A percentile compares a stretch with the other conserved stretches of the same genome.
Evolutionary conservation across 257 asterid species (phyloP).

Genomic region (Rauvolfia tetraphylla): DNA sequence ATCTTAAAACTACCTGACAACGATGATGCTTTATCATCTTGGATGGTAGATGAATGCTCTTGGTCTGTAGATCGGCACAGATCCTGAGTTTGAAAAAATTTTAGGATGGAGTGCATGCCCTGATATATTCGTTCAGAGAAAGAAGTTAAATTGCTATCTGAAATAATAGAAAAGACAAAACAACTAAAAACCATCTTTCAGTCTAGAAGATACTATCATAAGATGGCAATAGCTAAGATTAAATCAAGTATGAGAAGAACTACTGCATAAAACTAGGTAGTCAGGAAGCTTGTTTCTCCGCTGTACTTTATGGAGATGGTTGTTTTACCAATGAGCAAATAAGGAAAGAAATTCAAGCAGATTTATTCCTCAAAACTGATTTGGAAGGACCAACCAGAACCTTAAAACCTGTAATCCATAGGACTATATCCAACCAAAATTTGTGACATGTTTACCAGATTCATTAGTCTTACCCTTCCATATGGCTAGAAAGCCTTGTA

Average conservation of each 20-base stretch:
- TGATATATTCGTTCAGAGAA: conserved; percentile 30
- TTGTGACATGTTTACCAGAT: neutral
- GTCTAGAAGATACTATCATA: neutral
- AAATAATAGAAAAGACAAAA: neutral
- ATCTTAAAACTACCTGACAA: conserved; percentile 47
- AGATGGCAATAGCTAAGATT: neutral
- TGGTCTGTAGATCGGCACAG: conserved; percentile 35
- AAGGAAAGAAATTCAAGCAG: conserved; percentile 2
- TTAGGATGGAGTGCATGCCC: conserved; percentile 66
- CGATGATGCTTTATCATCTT: conserved; percentile 40
- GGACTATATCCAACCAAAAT: neutral
- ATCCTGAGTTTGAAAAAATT: conserved; percentile 46
- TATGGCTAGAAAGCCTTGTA: neutral
- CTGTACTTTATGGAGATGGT: neutral
- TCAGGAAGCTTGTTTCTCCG: neutral
- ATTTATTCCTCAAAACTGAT: neutral
- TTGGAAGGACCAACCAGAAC: neutral
- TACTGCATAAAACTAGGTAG: neutral
- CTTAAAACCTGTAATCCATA: neutral
- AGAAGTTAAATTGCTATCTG: conserved; percentile 1
- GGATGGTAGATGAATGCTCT: conserved; percentile 27
- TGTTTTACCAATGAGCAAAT: neutral
- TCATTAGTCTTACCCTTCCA: neutral
- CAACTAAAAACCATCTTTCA: neutral
- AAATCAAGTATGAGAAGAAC: neutral